Evolutionary conservation across 495 filamentous ascomycete species (phyloP), one percentile per base, ranked within the genome.

Genomic region (Penicillium canescens): DNA sequence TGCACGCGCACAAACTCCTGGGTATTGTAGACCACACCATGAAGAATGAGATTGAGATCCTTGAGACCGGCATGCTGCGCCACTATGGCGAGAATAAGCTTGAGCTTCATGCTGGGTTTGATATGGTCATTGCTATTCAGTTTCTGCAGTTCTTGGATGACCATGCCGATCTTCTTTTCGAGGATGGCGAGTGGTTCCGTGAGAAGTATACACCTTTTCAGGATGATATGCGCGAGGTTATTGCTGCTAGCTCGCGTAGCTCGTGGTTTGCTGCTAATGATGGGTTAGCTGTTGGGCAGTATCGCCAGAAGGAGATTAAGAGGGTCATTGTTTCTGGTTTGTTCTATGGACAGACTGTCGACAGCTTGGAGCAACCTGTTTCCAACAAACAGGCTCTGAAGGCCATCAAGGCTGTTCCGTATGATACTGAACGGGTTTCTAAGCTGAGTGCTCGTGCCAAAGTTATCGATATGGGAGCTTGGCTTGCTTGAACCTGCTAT

Each of bases 71-170:
- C 4, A 31, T 67, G 7, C 33, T 67, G 20, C 38, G 42, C 3
- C 47, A 56, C 28, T 56, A 60, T 35, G 50, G 45, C 3, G 42
- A 60, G 20, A 54, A 36, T 11, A 46, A 28, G 5, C 39, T 41
- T n/a, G 24, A 28, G n/a, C 36, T 64, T 8, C 52, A 47, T 1
- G 34, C 64, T 0, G 71, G 70, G 0, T 52, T 77, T 56, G 74
- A 77, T 40, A 50, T 74, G 13, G 61, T 73, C 8, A 61, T 77
- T 28, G 57, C 45, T 6, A 65, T 73, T 24, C 47, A 65, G n/a
- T 71, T 65, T 23, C 57, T 63, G 16, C 71, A 74, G 44, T 75
- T 70, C 48, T 41, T 73, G 2, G 23, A 59, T 9, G 74, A 77
- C 37, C 63, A 66, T 33, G 59, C 57, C 4, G 67, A 69, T n/a